Conservation (phyloP, 345 rosid species). For the Noccaea caerulescens region DNA sequence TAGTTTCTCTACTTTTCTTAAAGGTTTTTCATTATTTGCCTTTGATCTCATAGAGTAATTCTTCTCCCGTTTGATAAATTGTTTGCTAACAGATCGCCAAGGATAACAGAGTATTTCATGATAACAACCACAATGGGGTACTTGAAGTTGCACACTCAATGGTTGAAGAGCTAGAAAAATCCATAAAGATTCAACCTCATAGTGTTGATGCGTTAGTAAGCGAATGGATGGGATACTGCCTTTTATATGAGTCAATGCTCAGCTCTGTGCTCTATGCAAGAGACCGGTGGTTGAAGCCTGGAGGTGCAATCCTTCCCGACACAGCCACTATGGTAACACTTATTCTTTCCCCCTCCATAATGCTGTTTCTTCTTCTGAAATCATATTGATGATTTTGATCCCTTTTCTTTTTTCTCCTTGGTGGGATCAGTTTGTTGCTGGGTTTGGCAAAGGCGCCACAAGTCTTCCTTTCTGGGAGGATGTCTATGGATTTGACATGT, state of each 20-base stretch:
- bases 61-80: background rate
- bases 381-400: conserved; percentile 24
- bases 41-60: background rate
- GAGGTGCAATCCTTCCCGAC: conserved; percentile 98
- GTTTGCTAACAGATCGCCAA: conserved; percentile 68
- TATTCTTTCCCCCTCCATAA: background rate
- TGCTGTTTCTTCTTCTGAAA: background rate
- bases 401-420: conserved; percentile 7
- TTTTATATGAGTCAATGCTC: conserved; percentile 93
- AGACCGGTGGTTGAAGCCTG: conserved; percentile 96
- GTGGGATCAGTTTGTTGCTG: conserved; percentile 70
- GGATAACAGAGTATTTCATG: conserved; percentile 63
- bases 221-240: conserved; percentile 99
- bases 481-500: conserved; percentile 89
- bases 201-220: conserved; percentile 81
- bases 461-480: conserved; percentile 95
- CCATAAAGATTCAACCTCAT: conserved; percentile 64
- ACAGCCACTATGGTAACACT: conserved; percentile 76
- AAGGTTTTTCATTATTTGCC: conserved; percentile 17
- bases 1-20: conserved; percentile 31
- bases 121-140: conserved; percentile 49
- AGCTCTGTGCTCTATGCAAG: conserved; percentile 91
- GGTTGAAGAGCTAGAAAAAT: conserved; percentile 80
- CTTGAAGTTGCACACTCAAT: conserved; percentile 83
- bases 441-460: conserved; percentile 89